Evolutionary conservation across 805 yeast genomes (phyloP), one percentile per base, ranked within the genome.

Genomic region (Kazachstania viticola): DNA sequence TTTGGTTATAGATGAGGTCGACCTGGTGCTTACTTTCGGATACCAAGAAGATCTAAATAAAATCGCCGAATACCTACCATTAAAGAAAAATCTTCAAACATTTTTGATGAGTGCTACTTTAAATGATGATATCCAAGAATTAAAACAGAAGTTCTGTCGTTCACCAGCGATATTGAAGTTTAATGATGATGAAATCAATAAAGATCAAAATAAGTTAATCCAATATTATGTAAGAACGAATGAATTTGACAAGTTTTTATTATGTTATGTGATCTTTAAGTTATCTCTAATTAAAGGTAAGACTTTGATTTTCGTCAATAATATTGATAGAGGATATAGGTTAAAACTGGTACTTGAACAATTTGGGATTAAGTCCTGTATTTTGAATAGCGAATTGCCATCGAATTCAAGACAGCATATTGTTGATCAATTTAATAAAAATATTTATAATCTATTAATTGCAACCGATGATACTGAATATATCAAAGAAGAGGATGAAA

Each of bases 81-180:
- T 76, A 38, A 76, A 75, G 49, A 79, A 79, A 40, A 73, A 71
- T 37, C 62, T 82, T 43, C 98, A 91, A 60, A 77, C 91, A 3
- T 91, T 84, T 58, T 62, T 91, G 44, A 91, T 91, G 97, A 81
- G 94, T 58, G 98, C 98, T 3, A 91, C 98, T 3, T 62, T 91
- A 37, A 81, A 75, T 49, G 94, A 83, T 27, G 96, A 88, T 40
- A 73, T 88, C 40, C 74, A 81, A 37, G 72, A 69, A 28, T 60
- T 91, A 45, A 88, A 88, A 56, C 56, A 62, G 31, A 71, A 71
- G 48, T 87, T 80, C 56, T 88, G 96, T 58, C 74, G 83, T 35
- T 56, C 64, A 24, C 93, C 95, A 2, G 95, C 93, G 1, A 70
- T 82, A 16, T 62, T 91, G 41, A 80, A 77, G 48, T 66, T 88